A percentile compares a stretch with the other conserved stretches of the same genome.
Evolutionary conservation across 129 eudicot genomes (phyloP).

Genomic region (Arctium minus): DNA sequence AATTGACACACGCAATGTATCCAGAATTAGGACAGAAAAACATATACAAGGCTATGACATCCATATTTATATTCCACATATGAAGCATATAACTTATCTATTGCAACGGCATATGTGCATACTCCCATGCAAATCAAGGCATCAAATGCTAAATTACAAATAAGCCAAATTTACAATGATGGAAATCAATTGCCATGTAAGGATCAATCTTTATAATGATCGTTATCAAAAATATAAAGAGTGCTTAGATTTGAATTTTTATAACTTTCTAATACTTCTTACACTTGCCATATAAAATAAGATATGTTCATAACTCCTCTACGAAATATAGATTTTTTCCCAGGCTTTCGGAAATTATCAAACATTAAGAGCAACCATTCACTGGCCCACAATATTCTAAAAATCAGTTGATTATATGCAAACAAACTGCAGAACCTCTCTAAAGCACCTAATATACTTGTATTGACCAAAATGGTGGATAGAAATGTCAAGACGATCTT

Average conservation of each 20-base stretch:
- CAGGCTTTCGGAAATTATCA: background rate
- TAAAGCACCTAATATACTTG: background rate
- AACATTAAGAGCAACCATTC: background rate
- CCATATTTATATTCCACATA: background rate
- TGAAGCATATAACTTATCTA: background rate
- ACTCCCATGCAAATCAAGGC: background rate
- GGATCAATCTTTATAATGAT: background rate
- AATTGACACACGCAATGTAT: background rate
- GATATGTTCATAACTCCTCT: background rate
- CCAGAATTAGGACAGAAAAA: background rate
- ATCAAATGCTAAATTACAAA: background rate
- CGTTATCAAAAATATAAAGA: background rate
- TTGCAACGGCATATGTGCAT: background rate
- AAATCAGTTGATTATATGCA: background rate
- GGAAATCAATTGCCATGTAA: background rate
- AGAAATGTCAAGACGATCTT: background rate
- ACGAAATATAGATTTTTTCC: background rate
- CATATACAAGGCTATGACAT: background rate
- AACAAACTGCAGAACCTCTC: background rate
- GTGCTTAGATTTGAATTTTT: too few species aligned
- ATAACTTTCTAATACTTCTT: background rate
- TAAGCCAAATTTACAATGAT: background rate
- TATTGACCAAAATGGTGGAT: background rate
- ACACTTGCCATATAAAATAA: background rate
- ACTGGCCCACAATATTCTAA: background rate